Evolutionary conservation across 768 basidiomycete species (phyloP).

Genomic region (Agaricus sinodeliciosus): DNA sequence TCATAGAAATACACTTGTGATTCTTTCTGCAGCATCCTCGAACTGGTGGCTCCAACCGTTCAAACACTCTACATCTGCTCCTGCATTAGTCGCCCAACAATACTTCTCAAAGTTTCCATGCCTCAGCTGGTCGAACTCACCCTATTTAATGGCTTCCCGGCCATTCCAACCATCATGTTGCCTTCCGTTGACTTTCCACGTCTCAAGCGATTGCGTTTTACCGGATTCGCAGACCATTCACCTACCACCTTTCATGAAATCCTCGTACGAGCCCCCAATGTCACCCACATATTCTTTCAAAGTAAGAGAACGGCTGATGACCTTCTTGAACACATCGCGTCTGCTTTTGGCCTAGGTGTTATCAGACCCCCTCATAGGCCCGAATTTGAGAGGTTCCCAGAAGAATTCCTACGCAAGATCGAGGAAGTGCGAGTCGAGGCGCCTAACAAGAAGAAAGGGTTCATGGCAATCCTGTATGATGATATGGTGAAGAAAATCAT

Average conservation of each 20-base stretch:
- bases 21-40: conserved; percentile 16
- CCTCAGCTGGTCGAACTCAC: conserved; percentile 21
- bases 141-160: conserved; percentile 22
- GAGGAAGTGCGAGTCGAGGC: neutral
- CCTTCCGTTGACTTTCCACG: conserved; percentile 15
- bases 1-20: conserved; percentile 13
- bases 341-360: neutral
- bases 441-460: conserved; percentile 4
- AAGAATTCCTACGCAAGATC: neutral
- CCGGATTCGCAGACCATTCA: conserved; percentile 17
- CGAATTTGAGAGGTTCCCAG: neutral
- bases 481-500: neutral
- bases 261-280: conserved; percentile 3
- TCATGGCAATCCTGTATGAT: neutral
- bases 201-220: conserved; percentile 17
- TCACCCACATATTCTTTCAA: conserved; percentile 7
- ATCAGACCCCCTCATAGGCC: neutral
- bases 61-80: conserved; percentile 19
- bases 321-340: neutral
- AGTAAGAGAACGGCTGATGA: neutral
- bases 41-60: conserved; percentile 17
- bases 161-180: conserved; percentile 3
- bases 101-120: conserved; percentile 17
- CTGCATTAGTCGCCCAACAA: conserved; percentile 14
- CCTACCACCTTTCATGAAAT: conserved; percentile 17